Percentiles rank a stretch among this genome's conserved stretches.
Evolutionary conservation across 2,329 filamentous ascomycete genomes (phyloP).

Genomic region (Claviceps maximensis): DNA sequence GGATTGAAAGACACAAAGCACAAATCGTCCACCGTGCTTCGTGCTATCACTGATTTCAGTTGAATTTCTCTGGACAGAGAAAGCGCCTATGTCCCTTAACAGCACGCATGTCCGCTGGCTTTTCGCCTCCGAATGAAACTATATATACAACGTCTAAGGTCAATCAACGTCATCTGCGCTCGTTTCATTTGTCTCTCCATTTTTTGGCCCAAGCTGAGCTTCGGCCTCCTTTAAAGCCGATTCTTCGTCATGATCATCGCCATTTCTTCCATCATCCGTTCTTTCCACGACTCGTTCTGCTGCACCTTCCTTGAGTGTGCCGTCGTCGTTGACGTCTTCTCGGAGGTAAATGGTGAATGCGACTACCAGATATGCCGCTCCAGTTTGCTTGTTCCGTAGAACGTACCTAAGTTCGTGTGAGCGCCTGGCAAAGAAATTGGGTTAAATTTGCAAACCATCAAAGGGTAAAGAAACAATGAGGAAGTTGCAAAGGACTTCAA

Average conservation of each 20-base stretch:
- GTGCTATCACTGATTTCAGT: too few species aligned
- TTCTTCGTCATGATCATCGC: constrained; percentile 19
- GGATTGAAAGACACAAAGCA: too few species aligned
- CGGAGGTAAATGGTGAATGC: constrained; percentile 65
- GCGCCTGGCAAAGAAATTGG: constrained; percentile 34
- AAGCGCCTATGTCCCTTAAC: too few species aligned
- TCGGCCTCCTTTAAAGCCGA: constrained; percentile 25
- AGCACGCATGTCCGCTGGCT: background rate
- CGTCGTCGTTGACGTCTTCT: constrained; percentile 49
- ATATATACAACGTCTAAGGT: background rate
- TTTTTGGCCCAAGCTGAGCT: constrained; percentile 19
- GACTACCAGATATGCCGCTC: constrained; percentile 66
- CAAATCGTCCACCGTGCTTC: too few species aligned
- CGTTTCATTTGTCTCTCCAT: constrained; percentile 13
- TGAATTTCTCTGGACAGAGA: too few species aligned
- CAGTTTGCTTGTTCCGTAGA: constrained; percentile 65
- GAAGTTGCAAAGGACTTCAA: background rate
- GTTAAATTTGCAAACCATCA: constrained; percentile 8
- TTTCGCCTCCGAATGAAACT: background rate
- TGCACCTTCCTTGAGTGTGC: constrained; percentile 33
- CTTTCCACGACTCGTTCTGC: constrained; percentile 14
- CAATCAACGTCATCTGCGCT: constrained; percentile 33
- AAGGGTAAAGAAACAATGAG: constrained; percentile 1
- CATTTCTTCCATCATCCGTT: constrained; percentile 10
- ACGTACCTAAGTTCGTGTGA: constrained; percentile 85